Percentiles rank a stretch among this genome's conserved stretches.
Conservation (phyloP, 371 early-diverging fungal genomes). For the Apophysomyces ossiformis region DNA sequence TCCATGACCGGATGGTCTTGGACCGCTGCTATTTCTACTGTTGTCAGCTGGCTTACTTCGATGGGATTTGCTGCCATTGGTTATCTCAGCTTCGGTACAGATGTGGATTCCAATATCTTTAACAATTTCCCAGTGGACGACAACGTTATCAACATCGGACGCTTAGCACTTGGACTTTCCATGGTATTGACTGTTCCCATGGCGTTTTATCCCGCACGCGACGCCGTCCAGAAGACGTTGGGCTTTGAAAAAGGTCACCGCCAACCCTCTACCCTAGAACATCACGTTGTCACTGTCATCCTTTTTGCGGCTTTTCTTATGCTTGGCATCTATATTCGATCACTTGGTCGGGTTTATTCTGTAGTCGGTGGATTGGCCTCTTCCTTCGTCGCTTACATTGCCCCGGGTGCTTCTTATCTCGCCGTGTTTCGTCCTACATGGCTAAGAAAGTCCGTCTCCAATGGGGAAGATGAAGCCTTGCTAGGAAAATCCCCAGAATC, state of each 20-base stretch:
- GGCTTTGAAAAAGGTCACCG: slow-evolving; percentile 51
- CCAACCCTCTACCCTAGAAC: slow-evolving; percentile 49
- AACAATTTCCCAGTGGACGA: slow-evolving; percentile 61
- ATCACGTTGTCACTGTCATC: slow-evolving; percentile 46
- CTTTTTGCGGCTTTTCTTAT: slow-evolving; percentile 46
- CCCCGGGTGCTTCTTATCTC: slow-evolving; percentile 58
- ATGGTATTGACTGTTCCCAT: slow-evolving; percentile 64
- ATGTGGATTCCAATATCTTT: slow-evolving; percentile 61
- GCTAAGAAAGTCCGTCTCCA: slow-evolving; percentile 5
- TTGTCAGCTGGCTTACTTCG: slow-evolving; percentile 56
- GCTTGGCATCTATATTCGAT: slow-evolving; percentile 47
- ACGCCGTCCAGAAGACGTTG: slow-evolving; percentile 56
- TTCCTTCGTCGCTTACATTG: slow-evolving; percentile 59
- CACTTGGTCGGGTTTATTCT: slow-evolving; percentile 60
- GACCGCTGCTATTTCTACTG: slow-evolving; percentile 50
- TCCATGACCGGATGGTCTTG: slow-evolving; percentile 49
- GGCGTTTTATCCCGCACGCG: slow-evolving; percentile 64
- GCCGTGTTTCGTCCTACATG: slow-evolving; percentile 33
- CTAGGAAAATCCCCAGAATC: slow-evolving; percentile 10
- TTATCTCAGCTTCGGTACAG: slow-evolving; percentile 59
- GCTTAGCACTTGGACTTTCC: slow-evolving; percentile 56
- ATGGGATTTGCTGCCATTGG: slow-evolving; percentile 65
- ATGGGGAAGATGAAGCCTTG: slow-evolving; percentile 1
- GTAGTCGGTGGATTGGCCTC: slow-evolving; percentile 62
- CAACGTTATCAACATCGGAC: slow-evolving; percentile 54